These are phyloP conservation scores for Ammopiptanthus mongolicus DNA, from an alignment of 306 rosid genomes.

Conservation along the genomic window DNA sequence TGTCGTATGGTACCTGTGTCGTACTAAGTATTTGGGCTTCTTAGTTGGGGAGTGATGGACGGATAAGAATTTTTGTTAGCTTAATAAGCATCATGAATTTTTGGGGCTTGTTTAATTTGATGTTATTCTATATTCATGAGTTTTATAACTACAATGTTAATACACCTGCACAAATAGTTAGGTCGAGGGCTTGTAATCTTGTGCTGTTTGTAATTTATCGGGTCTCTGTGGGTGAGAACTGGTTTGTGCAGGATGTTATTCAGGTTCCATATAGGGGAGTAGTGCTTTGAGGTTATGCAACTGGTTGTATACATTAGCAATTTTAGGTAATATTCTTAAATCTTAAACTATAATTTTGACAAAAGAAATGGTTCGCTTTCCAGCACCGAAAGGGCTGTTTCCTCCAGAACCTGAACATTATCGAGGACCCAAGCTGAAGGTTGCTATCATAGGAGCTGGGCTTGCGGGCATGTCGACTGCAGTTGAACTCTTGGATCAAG, in stretches of 20 bases:
- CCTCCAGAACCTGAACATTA: conserved; percentile 94
- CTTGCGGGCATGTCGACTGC: conserved; percentile 99
- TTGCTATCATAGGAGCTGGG: conserved; percentile 98
- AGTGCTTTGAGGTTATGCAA: conserved; percentile 3
- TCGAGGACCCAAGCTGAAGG: conserved; percentile 91
- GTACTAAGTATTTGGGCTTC: no score
- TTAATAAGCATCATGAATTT: neutral
- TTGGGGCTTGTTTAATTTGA: neutral
- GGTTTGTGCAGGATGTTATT: neutral
- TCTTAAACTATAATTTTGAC: conserved; percentile 13
- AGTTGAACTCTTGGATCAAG: conserved; percentile 95
- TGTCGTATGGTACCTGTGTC: no score
- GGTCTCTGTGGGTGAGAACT: neutral
- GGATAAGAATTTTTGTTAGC: no score
- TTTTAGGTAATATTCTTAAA: neutral
- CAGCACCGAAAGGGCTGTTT: conserved; percentile 96
- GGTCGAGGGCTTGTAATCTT: neutral
- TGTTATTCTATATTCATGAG: neutral
- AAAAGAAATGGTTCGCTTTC: conserved; percentile 20
- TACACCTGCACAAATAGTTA: neutral
- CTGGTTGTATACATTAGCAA: neutral
- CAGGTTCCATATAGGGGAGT: neutral
- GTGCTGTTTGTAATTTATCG: neutral
- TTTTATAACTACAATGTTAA: neutral
- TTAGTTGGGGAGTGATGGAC: neutral